Conservation (phyloP, 345 rosid genomes). For the Eucalyptus decipiens region DNA sequence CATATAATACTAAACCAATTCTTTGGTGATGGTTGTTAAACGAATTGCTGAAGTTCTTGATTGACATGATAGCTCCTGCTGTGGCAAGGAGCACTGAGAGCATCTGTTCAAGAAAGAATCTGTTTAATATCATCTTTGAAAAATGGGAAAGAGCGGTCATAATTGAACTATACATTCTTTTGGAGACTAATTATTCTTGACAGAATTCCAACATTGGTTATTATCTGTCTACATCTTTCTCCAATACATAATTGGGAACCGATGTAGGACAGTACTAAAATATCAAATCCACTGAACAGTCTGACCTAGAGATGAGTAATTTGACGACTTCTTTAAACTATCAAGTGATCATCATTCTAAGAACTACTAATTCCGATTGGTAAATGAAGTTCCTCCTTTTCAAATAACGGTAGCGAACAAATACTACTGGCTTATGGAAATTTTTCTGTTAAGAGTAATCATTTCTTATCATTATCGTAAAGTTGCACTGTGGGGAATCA, state of each 20-base stretch:
- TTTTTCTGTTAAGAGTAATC: background rate
- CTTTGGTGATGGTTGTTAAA: slow-evolving; percentile 79
- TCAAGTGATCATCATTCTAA: background rate
- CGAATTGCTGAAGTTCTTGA: slow-evolving; percentile 62
- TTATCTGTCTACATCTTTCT: background rate
- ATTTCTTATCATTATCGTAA: background rate
- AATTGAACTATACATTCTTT: background rate
- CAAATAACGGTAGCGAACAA: background rate
- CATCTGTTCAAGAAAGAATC: slow-evolving; percentile 20
- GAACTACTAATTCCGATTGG: background rate
- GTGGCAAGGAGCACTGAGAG: slow-evolving; percentile 50
- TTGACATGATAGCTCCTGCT: slow-evolving; percentile 65
- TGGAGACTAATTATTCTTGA: background rate
- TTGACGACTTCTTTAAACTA: background rate
- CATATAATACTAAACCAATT: slow-evolving; percentile 58
- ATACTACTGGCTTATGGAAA: background rate
- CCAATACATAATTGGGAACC: background rate
- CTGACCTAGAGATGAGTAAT: background rate
- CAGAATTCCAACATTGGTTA: background rate
- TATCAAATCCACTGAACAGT: background rate
- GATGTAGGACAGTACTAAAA: background rate
- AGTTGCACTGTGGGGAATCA: background rate
- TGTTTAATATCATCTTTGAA: background rate
- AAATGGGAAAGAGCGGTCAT: background rate
- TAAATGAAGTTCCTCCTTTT: background rate